A percentile compares a stretch with the other conserved stretches of the same genome.
These are phyloP conservation scores for Urochloa ruziziensis DNA, from an alignment of 176 grass and related monocot species.

Conservation along the genomic window DNA sequence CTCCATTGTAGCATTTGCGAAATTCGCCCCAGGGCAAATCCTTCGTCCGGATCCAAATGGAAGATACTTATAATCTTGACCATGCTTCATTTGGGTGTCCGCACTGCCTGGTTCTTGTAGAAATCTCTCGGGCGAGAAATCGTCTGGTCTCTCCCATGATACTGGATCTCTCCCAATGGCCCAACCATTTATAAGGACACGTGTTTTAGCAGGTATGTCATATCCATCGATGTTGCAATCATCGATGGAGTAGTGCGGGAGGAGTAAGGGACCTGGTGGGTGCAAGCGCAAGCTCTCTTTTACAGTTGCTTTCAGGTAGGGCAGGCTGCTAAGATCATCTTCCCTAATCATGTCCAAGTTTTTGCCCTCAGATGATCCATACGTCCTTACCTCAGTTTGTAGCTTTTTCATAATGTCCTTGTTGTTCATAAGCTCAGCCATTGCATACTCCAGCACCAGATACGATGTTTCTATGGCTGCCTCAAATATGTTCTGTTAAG, in stretches of 20 bases:
- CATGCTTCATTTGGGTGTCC: too few relatives aligned
- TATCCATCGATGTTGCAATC: constrained; percentile 27
- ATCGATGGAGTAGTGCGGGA: constrained; percentile 31
- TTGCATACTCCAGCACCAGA: constrained; percentile 26
- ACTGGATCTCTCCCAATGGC: constrained; percentile 34
- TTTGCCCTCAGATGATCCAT: neutral
- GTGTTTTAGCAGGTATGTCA: constrained; percentile 24
- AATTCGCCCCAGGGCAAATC: constrained; percentile 34
- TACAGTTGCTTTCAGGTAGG: constrained; percentile 33
- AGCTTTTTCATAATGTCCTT: constrained; percentile 19
- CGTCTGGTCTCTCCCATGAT: constrained; percentile 22
- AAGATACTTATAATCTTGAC: constrained; percentile 18
- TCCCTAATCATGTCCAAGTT: neutral
- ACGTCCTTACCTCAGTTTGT: constrained; percentile 22
- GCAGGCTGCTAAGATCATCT: constrained; percentile 17
- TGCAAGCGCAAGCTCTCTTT: constrained; percentile 38
- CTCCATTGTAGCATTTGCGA: constrained; percentile 30
- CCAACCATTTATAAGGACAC: constrained; percentile 37
- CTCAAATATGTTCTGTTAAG: neutral
- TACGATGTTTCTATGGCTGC: constrained; percentile 3
- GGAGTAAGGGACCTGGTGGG: constrained; percentile 32
- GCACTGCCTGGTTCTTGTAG: neutral
- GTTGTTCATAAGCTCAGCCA: constrained; percentile 33
- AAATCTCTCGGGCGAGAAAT: constrained; percentile 38
- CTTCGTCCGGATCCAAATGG: constrained; percentile 32